Conservation (phyloP, 169 alveolate genomes). For the Plasmodium vinckei region DNA sequence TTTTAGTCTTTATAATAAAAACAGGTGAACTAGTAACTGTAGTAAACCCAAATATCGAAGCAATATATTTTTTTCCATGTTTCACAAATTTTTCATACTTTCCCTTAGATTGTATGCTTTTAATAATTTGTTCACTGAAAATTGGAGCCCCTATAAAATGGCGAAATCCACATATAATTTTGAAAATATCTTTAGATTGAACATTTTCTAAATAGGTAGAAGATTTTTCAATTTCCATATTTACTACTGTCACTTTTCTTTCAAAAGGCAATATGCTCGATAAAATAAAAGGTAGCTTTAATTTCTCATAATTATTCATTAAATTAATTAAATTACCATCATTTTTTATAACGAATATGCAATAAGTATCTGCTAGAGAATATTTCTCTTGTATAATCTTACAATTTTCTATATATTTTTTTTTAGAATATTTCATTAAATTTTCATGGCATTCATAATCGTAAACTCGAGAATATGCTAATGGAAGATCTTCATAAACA, state of each 20-base stretch:
- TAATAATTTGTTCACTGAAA: constrained; percentile 82
- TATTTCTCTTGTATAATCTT: constrained; percentile 42
- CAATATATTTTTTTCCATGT: constrained; percentile 81
- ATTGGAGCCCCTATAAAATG: constrained; percentile 87
- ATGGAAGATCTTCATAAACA: constrained; percentile 94
- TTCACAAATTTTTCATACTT: constrained; percentile 77
- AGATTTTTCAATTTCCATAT: constrained; percentile 88
- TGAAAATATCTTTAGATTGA: constrained; percentile 88
- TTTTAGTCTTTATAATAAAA: constrained; percentile 40
- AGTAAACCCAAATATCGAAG: constrained; percentile 86
- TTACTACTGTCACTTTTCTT: constrained; percentile 93
- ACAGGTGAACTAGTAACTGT: constrained; percentile 85
- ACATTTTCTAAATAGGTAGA: constrained; percentile 81
- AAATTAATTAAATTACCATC: constrained; percentile 66
- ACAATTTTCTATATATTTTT: constrained; percentile 74
- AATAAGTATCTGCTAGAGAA: constrained; percentile 67
- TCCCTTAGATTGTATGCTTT: constrained; percentile 80
- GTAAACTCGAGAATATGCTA: constrained; percentile 90
- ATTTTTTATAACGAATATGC: constrained; percentile 66
- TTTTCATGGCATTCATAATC: constrained; percentile 90
- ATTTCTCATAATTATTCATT: constrained; percentile 4
- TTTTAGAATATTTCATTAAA: constrained; percentile 77
- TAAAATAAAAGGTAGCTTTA: constrained; percentile 85
- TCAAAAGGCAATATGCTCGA: constrained; percentile 94
- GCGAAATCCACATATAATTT: constrained; percentile 94